phyloP scores from a whole-genome alignment of 805 yeast species.

The Lachancea quebecensis region DNA sequence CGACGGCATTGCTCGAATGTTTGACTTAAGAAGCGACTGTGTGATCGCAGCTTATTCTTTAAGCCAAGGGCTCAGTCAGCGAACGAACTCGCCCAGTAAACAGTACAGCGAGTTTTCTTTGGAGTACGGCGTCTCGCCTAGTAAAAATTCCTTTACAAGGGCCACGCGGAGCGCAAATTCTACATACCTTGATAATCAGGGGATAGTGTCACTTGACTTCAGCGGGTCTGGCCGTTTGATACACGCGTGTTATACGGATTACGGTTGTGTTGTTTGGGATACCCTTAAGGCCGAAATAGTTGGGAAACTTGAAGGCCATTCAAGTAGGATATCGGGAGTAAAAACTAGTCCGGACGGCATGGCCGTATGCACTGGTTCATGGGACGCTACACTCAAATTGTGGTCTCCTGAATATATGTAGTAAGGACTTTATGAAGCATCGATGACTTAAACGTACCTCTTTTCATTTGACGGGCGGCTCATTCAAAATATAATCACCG shows the following conservation, averaged over 20 bases:
- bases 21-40: constrained; percentile 74
- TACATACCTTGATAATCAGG: constrained; percentile 48
- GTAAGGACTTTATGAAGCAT: neutral
- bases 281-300: constrained; percentile 55
- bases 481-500: constrained; percentile 6
- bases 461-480: neutral
- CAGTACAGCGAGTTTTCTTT: constrained; percentile 19
- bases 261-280: constrained; percentile 76
- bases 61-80: constrained; percentile 14
- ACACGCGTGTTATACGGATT: constrained; percentile 70
- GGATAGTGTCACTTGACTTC: constrained; percentile 65
- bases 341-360: constrained; percentile 65
- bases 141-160: constrained; percentile 7
- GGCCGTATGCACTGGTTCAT: constrained; percentile 70
- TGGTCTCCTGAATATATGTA: constrained; percentile 44
- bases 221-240: constrained; percentile 68
- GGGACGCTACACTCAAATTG: constrained; percentile 68
- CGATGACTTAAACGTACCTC: no score
- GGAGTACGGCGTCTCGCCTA: constrained; percentile 23
- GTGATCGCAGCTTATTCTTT: constrained; percentile 47
- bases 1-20: constrained; percentile 63
- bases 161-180: constrained; percentile 14
- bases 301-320: constrained; percentile 61
- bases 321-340: constrained; percentile 55
- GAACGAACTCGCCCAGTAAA: constrained; percentile 5